Conservation (phyloP, 495 filamentous ascomycete genomes). For the Baudoinia panamericana region DNA sequence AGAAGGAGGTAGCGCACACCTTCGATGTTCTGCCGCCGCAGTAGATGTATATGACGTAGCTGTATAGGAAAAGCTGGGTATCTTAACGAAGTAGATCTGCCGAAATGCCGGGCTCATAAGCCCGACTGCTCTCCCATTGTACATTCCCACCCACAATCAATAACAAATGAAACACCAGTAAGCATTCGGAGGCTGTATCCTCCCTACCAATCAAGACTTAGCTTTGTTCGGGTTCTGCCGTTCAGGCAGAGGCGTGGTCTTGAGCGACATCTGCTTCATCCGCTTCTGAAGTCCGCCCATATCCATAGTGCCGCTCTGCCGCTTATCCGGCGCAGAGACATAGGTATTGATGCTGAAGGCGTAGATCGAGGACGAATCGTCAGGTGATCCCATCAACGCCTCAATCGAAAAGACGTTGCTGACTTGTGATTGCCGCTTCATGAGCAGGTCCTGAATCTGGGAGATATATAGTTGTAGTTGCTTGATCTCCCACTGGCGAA, state of each 20-base stretch:
- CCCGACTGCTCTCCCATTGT: too few species aligned
- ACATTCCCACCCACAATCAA: too few species aligned
- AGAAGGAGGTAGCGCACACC: conserved; percentile 21
- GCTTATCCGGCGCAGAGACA: conserved; percentile 5
- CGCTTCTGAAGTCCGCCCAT: conserved; percentile 5
- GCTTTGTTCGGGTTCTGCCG: conserved; percentile 1
- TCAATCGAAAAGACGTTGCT: conserved; percentile 7
- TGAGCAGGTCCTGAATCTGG: neutral
- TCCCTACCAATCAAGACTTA: too few species aligned
- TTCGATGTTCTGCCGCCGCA: conserved; percentile 19
- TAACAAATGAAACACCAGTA: too few species aligned
- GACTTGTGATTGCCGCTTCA: neutral
- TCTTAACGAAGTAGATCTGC: neutral
- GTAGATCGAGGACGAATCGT: conserved; percentile 4
- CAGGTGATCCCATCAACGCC: neutral
- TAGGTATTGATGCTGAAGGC: conserved; percentile 13
- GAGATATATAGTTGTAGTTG: conserved; percentile 7
- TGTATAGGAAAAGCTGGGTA: neutral
- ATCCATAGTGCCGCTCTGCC: neutral
- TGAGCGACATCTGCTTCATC: conserved; percentile 9
- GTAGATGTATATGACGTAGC: conserved; percentile 6
- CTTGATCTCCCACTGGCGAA: conserved; percentile 8
- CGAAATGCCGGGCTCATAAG: conserved; percentile 3
- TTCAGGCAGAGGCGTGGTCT: neutral
- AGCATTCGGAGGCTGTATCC: too few species aligned